Base-by-base conservation (phyloP, 768 basidiomycete species). In the Termitomyces sp. region DNA sequence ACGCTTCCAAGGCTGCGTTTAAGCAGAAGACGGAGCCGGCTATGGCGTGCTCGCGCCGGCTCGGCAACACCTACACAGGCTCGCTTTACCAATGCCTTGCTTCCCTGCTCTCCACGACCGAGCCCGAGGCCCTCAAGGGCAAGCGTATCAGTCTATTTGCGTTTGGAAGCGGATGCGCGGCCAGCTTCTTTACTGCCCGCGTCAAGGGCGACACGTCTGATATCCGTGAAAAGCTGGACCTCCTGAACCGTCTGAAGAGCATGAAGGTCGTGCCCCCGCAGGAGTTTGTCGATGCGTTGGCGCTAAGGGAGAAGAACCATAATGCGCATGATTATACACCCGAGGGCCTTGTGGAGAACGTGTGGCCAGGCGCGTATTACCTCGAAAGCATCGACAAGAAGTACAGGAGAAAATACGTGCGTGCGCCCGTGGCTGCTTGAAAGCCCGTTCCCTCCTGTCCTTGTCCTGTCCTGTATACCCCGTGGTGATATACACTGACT, bases 21-120 rank as follows among this genome's bases (percentile, higher is more conserved):
- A 81, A 82, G 59, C 75, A 81, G 62, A 87, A 88, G 69, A 89
- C 94, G 20, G 85, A 85, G 63, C 91, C 93, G 8, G 82, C 79
- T 28, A 95, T 96, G 85, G 85, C 87, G 57, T 90, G 88, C 77
- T 93, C 95, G 30, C 84, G 86, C 69, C 87, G 95, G 48, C 85
- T 96, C 64, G 97, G 97, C 14, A 98, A 99, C 85, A 96, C 95
- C 89, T 98, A 99, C 82, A 96, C 97, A 13, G 97, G 89, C 14
- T 95, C 93, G 16, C 80, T 99, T 12, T 98, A 95, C 71, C 95
- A 93, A 48, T 95, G 94, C 65, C 85, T 99, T 60, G 91, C 95
- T 41, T 93, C 91, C 8, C 79, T 98, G 32, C 70, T 99, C 46
- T 83, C 90, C 48, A 80, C 80, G 28, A 83, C 92, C 41, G 84